Evolutionary conservation across 2,329 filamentous ascomycete species (phyloP), one percentile per base, ranked within the genome.

Genomic region (Botrytis pseudocinerea): DNA sequence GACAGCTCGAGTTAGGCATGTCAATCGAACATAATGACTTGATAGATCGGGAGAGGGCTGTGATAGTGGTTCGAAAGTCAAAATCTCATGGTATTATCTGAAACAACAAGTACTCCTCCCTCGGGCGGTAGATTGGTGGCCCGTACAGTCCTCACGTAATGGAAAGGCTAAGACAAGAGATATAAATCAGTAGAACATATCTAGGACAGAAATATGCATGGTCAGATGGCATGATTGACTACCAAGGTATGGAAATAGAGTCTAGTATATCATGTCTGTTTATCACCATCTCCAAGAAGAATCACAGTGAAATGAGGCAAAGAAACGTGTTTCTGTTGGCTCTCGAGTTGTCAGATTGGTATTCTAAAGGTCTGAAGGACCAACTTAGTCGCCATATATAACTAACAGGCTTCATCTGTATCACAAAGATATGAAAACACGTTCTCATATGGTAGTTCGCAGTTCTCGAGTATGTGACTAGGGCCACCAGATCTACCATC

Each of bases 131-230:
- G 6, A 57, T 57, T 57, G 14, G 7, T 18, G 14, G 28, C 6
- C 7, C 6, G 12, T 57, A 9, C 14, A 0, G n/a, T 57, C 6
- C n/a, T 57, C 51, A 14, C 2, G 2, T 7, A 5, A 1, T 2
- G 14, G 16, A 28, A 18, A 8, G 14, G 51, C 51, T 28, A 14
- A 28, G n/a, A 57, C n/a, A 0, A 18, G n/a, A 18, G 51, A 18
- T 28, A 28, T 28, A 18, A 44, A 57, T 7, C 51, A 18, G n/a
- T 57, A 18, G 8, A 14, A 18, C 3, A 57, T 57, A 54, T 54
- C 4, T 4, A 18, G n/a, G n/a, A 6, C n/a, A 57, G 51, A 25
- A 28, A 18, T 6, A 9, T 57, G 4, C 51, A 28, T 32, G 16
- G 7, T 18, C 8, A 57, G 14, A 57, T 28, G n/a, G 2, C 2